Percentiles rank a stretch among this genome's conserved stretches.
Conservation (phyloP, 441 rosid species). For the Adansonia madagascariensis region DNA sequence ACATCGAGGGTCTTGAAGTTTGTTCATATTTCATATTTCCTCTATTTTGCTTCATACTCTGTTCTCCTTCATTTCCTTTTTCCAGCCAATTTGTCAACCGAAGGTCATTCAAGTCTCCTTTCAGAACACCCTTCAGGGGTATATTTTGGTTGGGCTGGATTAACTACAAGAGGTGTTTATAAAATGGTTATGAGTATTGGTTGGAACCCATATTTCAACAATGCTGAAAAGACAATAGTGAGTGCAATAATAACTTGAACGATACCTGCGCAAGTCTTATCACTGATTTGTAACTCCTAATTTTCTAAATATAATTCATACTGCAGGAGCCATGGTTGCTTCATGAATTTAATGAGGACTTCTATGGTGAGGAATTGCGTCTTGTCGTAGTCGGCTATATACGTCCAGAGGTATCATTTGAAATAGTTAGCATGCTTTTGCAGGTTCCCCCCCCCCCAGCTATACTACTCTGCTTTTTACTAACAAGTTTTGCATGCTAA, state of each 20-base stretch:
- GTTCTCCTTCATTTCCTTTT: background rate
- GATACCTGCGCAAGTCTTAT: background rate
- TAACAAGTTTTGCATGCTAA: conserved; percentile 18
- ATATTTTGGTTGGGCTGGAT: conserved; percentile 89
- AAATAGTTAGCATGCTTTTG: background rate
- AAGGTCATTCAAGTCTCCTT: conserved; percentile 58
- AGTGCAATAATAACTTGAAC: conserved; percentile 36
- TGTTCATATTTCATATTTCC: conserved; percentile 9
- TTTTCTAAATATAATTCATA: conserved; percentile 21
- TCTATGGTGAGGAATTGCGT: conserved; percentile 83
- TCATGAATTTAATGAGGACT: conserved; percentile 76
- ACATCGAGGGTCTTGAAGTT: background rate
- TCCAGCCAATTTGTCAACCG: conserved; percentile 82
- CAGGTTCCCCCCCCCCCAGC: background rate
- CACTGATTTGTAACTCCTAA: background rate
- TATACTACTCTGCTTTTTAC: background rate
- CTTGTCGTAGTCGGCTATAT: conserved; percentile 82
- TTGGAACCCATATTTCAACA: conserved; percentile 90
- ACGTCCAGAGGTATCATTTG: conserved; percentile 70
- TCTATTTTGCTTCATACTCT: conserved; percentile 4
- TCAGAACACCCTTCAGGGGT: conserved; percentile 79
- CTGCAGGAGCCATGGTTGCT: conserved; percentile 92
- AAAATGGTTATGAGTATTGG: conserved; percentile 97
- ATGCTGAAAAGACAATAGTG: conserved; percentile 80
- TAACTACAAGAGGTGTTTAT: conserved; percentile 61